Conservation (phyloP, 139 green algal species). For the Coccomyxa sp. region DNA sequence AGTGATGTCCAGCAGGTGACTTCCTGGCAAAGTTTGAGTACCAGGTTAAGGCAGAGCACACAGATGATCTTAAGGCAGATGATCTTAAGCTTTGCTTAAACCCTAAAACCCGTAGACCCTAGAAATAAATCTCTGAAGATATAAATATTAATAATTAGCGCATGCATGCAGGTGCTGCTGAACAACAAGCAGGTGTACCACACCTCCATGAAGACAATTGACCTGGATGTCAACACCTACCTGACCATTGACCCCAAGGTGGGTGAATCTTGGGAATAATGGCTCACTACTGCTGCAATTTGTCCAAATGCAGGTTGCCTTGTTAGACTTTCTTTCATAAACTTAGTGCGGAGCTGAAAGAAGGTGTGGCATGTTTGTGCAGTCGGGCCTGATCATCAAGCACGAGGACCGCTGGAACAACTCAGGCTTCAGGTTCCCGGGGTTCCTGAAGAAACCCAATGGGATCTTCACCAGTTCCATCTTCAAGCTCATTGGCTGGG, state of each 20-base stretch:
- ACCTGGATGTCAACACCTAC: slow-evolving; percentile 1
- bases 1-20: not conserved
- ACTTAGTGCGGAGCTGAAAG: not conserved
- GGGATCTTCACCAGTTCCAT: not conserved
- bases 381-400: not conserved
- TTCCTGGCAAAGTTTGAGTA: not conserved
- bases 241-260: slow-evolving; percentile 6
- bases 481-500: slow-evolving; percentile 2
- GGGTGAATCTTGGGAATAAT: not conserved
- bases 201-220: not conserved
- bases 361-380: not conserved
- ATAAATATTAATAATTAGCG: too few species aligned
- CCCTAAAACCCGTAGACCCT: too few species aligned
- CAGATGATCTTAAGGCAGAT: too few species aligned
- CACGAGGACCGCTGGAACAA: not conserved
- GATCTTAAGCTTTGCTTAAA: too few species aligned
- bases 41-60: not conserved
- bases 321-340: slow-evolving; percentile 1
- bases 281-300: not conserved
- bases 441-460: not conserved
- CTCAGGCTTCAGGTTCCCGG: not conserved
- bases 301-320: not conserved
- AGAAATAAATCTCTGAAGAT: too few species aligned
- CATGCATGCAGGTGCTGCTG: not conserved
- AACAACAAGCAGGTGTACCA: slow-evolving; percentile 9